Evolutionary conservation across 305 asterid genomes (phyloP).

Genomic region (Fraxinus angustifolia): DNA sequence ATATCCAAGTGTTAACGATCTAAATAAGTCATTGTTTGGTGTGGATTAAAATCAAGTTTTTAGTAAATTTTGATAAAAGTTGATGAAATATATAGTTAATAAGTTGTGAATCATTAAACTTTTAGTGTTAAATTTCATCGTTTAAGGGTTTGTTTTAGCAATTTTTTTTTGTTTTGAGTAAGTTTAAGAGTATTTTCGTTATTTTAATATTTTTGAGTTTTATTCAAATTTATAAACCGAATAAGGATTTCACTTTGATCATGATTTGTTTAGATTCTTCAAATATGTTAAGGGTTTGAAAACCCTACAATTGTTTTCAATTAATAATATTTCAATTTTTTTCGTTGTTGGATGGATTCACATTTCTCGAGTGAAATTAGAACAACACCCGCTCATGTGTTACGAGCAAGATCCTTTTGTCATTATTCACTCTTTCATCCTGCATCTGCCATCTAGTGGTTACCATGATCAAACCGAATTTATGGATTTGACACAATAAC

Average conservation of each 20-base stretch:
- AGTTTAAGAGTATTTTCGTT: not conserved
- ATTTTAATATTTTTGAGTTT: not conserved
- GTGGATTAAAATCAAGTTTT: too few species aligned
- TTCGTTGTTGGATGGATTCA: too few species aligned
- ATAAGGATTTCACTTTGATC: not conserved
- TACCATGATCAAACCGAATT: not conserved
- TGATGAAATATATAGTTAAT: too few species aligned
- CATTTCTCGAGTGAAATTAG: not conserved
- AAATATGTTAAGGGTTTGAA: not conserved
- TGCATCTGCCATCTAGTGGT: not conserved
- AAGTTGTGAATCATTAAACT: too few species aligned
- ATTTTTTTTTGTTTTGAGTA: too few species aligned
- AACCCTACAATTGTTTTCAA: not conserved
- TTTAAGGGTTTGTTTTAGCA: too few species aligned
- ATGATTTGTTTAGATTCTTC: too few species aligned
- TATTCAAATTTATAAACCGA: too few species aligned
- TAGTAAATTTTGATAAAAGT: too few species aligned
- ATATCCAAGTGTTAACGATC: too few species aligned
- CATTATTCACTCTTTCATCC: not conserved
- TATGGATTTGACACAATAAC: not conserved
- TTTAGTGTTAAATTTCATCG: not conserved
- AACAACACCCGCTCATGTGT: not conserved
- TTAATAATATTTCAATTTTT: too few species aligned
- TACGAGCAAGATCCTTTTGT: not conserved
- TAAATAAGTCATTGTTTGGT: too few species aligned